Evolutionary conservation across 352 stramenopile genomes (phyloP).

Genomic region (Lagenidium giganteum): DNA sequence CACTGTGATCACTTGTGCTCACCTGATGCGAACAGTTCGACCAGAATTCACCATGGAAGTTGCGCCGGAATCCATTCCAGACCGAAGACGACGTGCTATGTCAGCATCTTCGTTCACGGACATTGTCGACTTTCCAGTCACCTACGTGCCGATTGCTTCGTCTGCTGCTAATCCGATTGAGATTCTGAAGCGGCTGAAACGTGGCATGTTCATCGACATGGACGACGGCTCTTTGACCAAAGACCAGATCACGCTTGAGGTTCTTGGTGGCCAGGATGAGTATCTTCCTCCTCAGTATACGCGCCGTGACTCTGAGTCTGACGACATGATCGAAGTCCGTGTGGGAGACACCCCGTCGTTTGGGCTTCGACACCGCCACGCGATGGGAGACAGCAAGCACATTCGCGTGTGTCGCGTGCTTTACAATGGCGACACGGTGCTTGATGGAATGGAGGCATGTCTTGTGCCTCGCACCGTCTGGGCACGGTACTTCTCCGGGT

Average conservation of each 20-base stretch:
- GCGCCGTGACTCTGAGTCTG: too few relatives aligned
- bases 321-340: too few relatives aligned
- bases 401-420: conserved; percentile 69
- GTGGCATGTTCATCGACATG: conserved; percentile 59
- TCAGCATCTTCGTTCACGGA: conserved; percentile 41
- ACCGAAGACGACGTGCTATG: conserved; percentile 28
- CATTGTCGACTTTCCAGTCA: conserved; percentile 55
- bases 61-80: conserved; percentile 9
- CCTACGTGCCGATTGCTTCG: conserved; percentile 63
- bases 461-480: conserved; percentile 48
- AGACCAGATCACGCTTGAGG: conserved; percentile 72
- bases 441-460: conserved; percentile 64
- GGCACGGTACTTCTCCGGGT: conserved; percentile 47
- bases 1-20: conserved; percentile 35
- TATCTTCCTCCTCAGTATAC: conserved; percentile 44
- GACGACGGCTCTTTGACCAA: conserved; percentile 76
- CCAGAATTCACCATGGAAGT: conserved; percentile 43
- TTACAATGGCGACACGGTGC: conserved; percentile 65
- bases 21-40: conserved; percentile 46
- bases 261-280: conserved; percentile 52
- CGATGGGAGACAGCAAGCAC: conserved; percentile 41
- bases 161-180: conserved; percentile 41
- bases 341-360: too few relatives aligned
- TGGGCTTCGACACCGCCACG: conserved; percentile 48
- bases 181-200: conserved; percentile 41